phyloP scores from a whole-genome alignment of 495 filamentous ascomycete species.

The Jackrogersella minutella region DNA sequence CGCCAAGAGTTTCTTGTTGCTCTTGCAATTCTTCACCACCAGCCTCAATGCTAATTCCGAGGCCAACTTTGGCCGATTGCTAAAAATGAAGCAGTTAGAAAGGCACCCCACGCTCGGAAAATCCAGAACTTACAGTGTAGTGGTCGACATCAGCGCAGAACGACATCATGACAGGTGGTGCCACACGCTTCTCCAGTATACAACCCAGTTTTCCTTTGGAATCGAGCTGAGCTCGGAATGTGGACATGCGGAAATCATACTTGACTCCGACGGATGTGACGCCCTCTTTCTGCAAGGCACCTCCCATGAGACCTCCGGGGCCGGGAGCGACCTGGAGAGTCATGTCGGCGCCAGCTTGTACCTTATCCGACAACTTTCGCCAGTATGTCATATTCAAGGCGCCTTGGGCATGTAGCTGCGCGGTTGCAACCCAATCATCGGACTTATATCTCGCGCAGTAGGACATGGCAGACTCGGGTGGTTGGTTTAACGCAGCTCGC shows the following conservation, averaged over 20 bases:
- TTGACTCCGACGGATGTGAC: conserved; percentile 91
- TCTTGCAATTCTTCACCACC: conserved; percentile 90
- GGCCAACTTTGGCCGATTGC: conserved; percentile 94
- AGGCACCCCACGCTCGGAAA: neutral
- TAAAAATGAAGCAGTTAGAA: conserved; percentile 52
- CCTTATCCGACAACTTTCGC: conserved; percentile 90
- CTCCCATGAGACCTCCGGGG: conserved; percentile 70
- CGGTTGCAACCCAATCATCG: conserved; percentile 88
- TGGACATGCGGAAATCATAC: conserved; percentile 96
- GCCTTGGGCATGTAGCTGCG: conserved; percentile 83
- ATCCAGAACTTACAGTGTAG: conserved; percentile 73
- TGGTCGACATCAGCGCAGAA: conserved; percentile 99
- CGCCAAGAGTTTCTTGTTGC: conserved; percentile 73
- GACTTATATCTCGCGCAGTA: conserved; percentile 92
- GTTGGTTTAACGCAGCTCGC: conserved; percentile 75
- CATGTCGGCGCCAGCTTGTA: conserved; percentile 95
- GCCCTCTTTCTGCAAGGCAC: conserved; percentile 79
- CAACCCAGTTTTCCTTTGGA: conserved; percentile 92
- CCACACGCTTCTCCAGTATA: conserved; percentile 93
- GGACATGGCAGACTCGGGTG: conserved; percentile 83
- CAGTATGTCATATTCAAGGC: conserved; percentile 93
- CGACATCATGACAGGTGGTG: conserved; percentile 85
- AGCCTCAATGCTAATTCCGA: conserved; percentile 93
- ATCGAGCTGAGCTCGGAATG: conserved; percentile 95
- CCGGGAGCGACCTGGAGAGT: conserved; percentile 83